Evolutionary conservation across 306 rosid genomes (phyloP).

Genomic region (Gastrolobium villosum): DNA sequence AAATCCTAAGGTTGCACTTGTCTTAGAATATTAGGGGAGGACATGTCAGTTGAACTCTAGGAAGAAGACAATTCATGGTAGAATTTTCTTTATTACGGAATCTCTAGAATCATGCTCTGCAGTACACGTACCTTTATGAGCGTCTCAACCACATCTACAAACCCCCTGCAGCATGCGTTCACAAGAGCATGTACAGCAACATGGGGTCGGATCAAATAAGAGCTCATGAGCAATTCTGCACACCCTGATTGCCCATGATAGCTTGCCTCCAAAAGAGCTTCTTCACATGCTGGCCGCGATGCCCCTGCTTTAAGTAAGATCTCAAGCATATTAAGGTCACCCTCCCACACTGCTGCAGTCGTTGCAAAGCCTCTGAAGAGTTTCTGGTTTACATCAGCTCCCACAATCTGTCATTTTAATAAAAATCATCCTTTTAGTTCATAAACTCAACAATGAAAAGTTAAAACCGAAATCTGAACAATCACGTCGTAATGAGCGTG

Average conservation of each 20-base stretch:
- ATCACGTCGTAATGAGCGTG: neutral
- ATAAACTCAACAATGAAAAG: slow-evolving; percentile 40
- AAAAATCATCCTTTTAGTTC: slow-evolving; percentile 25
- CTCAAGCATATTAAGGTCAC: slow-evolving; percentile 80
- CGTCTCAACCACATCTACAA: slow-evolving; percentile 69
- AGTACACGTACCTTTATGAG: slow-evolving; percentile 72
- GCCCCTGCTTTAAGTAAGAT: slow-evolving; percentile 90
- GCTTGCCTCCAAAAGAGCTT: slow-evolving; percentile 91
- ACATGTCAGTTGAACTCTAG: slow-evolving; percentile 28
- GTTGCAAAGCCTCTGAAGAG: slow-evolving; percentile 92
- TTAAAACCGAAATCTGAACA: slow-evolving; percentile 52
- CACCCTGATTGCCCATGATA: slow-evolving; percentile 78
- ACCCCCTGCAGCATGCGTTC: slow-evolving; percentile 89
- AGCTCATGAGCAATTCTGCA: slow-evolving; percentile 82
- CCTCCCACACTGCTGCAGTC: slow-evolving; percentile 93
- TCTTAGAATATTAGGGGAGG: neutral
- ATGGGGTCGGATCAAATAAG: slow-evolving; percentile 85
- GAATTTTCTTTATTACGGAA: neutral
- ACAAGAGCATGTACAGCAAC: slow-evolving; percentile 84
- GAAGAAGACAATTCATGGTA: neutral
- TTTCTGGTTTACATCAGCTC: slow-evolving; percentile 95
- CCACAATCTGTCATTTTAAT: slow-evolving; percentile 63
- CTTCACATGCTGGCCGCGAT: slow-evolving; percentile 96
- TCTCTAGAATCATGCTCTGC: slow-evolving; percentile 21
- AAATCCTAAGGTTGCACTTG: neutral